phyloP scores from a whole-genome alignment of 768 basidiomycete species.

The Tricholoma saponaceum region DNA sequence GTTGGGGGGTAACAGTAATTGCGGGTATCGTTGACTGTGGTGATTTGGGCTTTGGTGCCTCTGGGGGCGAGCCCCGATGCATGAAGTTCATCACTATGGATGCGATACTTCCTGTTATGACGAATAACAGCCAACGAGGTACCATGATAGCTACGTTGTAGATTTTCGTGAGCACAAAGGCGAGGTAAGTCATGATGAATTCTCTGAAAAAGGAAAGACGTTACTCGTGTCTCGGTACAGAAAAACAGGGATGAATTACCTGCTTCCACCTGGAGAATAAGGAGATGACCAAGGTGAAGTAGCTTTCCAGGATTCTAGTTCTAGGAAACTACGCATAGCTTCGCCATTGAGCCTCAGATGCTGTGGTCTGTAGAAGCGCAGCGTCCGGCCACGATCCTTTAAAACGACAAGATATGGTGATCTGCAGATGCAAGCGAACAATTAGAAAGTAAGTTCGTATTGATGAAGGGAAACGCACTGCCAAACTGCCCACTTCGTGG shows the following conservation, averaged over 20 bases:
- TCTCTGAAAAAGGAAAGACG: constrained; percentile 41
- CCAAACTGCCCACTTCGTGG: constrained; percentile 86
- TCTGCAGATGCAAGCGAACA: constrained; percentile 32
- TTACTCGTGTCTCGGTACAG: background rate
- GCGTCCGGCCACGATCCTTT: constrained; percentile 65
- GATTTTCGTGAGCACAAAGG: constrained; percentile 39
- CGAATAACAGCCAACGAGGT: constrained; percentile 71
- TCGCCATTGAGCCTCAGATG: constrained; percentile 58
- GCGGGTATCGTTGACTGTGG: background rate
- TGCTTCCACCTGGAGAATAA: constrained; percentile 74
- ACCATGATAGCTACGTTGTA: constrained; percentile 52
- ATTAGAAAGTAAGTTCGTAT: background rate
- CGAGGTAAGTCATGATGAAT: constrained; percentile 59
- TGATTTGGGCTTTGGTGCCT: background rate
- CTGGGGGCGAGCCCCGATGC: constrained; percentile 34
- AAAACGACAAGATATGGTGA: constrained; percentile 73
- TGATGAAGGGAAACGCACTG: constrained; percentile 44
- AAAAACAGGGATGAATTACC: constrained; percentile 34
- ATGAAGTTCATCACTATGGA: constrained; percentile 65
- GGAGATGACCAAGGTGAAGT: constrained; percentile 65
- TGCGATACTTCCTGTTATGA: constrained; percentile 60
- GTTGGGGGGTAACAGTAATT: background rate
- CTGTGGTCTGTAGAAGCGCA: constrained; percentile 77
- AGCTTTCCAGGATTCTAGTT: constrained; percentile 55
- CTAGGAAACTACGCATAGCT: constrained; percentile 61